phyloP scores from a whole-genome alignment of 441 rosid genomes.

The Adansonia grandidieri region DNA sequence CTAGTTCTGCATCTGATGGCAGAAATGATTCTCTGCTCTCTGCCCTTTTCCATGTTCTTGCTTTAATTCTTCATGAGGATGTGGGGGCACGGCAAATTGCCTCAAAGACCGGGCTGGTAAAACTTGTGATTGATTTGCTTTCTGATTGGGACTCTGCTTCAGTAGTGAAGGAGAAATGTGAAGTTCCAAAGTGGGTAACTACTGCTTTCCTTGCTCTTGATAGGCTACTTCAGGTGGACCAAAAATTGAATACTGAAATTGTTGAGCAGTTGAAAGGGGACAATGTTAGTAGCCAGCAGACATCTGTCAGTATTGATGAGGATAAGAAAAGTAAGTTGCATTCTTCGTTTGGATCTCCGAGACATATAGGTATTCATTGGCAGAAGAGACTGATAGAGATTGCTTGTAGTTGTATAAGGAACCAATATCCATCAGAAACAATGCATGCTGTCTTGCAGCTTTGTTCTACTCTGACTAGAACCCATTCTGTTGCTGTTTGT shows the following conservation, averaged over 20 bases:
- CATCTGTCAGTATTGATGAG: conserved; percentile 63
- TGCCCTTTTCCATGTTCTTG: conserved; percentile 88
- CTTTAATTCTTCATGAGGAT: conserved; percentile 93
- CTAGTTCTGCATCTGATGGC: conserved; percentile 56
- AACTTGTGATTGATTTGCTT: conserved; percentile 77
- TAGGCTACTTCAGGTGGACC: conserved; percentile 86
- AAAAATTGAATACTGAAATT: conserved; percentile 75
- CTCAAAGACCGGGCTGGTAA: conserved; percentile 70
- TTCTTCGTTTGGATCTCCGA: conserved; percentile 55
- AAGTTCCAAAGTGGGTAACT: conserved; percentile 94
- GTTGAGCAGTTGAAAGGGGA: conserved; percentile 75
- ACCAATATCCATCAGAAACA: conserved; percentile 84
- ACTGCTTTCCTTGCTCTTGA: conserved; percentile 95
- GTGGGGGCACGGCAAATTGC: conserved; percentile 84
- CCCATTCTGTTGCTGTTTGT: conserved; percentile 78
- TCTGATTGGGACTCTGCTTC: conserved; percentile 72
- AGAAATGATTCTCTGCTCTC: conserved; percentile 60
- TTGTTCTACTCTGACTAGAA: conserved; percentile 85
- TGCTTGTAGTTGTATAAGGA: conserved; percentile 81
- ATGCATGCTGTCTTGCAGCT: conserved; percentile 96
- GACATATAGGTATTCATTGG: conserved; percentile 58
- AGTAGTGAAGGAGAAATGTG: conserved; percentile 50
- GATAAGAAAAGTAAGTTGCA: conserved; percentile 71
- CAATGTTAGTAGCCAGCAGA: conserved; percentile 49
- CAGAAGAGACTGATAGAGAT: conserved; percentile 89